These are phyloP conservation scores for Halenospora varia DNA, from an alignment of 495 filamentous ascomycete genomes.

Conservation along the genomic window DNA sequence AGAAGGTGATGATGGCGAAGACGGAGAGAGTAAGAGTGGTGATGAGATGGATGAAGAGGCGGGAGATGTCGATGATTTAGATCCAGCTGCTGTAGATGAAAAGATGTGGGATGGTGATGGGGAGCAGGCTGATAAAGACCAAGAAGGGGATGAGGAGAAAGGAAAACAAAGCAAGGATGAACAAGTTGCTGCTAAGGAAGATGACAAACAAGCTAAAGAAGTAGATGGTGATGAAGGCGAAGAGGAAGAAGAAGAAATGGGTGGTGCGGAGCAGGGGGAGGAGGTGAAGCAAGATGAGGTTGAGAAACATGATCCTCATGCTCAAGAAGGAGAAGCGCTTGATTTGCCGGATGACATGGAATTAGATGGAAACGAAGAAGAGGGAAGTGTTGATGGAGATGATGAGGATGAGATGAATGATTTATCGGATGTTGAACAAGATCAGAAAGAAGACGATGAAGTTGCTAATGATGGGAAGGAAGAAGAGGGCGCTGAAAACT, in stretches of 20 bases:
- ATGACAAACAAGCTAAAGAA: constrained; percentile 49
- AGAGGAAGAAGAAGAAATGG: constrained; percentile 53
- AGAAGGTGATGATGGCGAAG: constrained; percentile 44
- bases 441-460: constrained; percentile 28
- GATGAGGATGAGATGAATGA: constrained; percentile 47
- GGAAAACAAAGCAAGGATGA: constrained; percentile 62
- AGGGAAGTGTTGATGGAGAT: constrained; percentile 47
- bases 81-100: constrained; percentile 86
- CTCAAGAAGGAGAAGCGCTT: constrained; percentile 54
- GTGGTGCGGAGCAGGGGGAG: constrained; percentile 58
- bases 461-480: constrained; percentile 32
- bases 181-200: constrained; percentile 55
- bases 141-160: constrained; percentile 66
- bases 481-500: constrained; percentile 30
- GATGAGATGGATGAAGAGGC: constrained; percentile 77
- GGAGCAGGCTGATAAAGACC: constrained; percentile 74
- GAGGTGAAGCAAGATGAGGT: constrained; percentile 66
- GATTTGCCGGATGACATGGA: constrained; percentile 72
- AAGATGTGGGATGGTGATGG: constrained; percentile 93
- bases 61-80: constrained; percentile 84
- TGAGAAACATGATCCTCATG: constrained; percentile 62
- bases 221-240: constrained; percentile 47
- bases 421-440: constrained; percentile 35
- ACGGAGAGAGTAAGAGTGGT: constrained; percentile 41
- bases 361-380: constrained; percentile 55